phyloP scores from a whole-genome alignment of 345 rosid species.

The Clausena lansium region DNA sequence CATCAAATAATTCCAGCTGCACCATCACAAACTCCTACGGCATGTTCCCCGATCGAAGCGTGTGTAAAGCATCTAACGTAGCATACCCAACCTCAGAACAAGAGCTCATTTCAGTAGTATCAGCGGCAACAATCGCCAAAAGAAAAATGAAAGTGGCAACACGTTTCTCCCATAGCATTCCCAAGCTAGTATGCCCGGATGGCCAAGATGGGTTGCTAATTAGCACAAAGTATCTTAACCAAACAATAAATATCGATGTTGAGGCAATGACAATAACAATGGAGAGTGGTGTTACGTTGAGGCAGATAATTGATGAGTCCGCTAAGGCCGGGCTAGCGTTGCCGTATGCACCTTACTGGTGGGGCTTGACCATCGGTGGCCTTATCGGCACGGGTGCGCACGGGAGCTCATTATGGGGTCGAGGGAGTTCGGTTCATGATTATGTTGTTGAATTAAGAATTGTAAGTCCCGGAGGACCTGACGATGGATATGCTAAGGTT shows the following conservation, averaged over 20 bases:
- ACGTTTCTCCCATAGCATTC: slow-evolving; percentile 64
- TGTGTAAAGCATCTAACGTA: slow-evolving; percentile 54
- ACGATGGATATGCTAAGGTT: slow-evolving; percentile 48
- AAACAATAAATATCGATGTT: slow-evolving; percentile 27
- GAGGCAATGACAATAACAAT: slow-evolving; percentile 48
- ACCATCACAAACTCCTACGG: slow-evolving; percentile 73
- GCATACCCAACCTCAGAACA: slow-evolving; percentile 58
- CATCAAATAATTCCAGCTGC: slow-evolving; percentile 39
- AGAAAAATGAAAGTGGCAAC: slow-evolving; percentile 70
- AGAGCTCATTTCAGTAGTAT: slow-evolving; percentile 50
- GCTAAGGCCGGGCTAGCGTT: slow-evolving; percentile 64
- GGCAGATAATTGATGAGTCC: slow-evolving; percentile 55
- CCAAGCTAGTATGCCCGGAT: slow-evolving; percentile 68
- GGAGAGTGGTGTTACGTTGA: slow-evolving; percentile 66
- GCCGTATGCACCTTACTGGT: slow-evolving; percentile 85
- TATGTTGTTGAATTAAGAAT: slow-evolving; percentile 50
- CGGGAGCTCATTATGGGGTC: slow-evolving; percentile 76
- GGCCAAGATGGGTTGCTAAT: slow-evolving; percentile 59
- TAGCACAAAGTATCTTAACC: slow-evolving; percentile 65
- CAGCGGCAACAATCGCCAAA: slow-evolving; percentile 46
- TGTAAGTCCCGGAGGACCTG: slow-evolving; percentile 50
- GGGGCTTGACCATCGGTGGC: slow-evolving; percentile 86
- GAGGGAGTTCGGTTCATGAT: slow-evolving; percentile 80
- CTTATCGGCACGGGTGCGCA: slow-evolving; percentile 79
- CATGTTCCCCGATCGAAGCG: slow-evolving; percentile 59